A percentile compares a stretch with the other conserved stretches of the same genome.
Evolutionary conservation across 2,329 filamentous ascomycete genomes (phyloP).

Genomic region (Colletotrichum sp.): DNA sequence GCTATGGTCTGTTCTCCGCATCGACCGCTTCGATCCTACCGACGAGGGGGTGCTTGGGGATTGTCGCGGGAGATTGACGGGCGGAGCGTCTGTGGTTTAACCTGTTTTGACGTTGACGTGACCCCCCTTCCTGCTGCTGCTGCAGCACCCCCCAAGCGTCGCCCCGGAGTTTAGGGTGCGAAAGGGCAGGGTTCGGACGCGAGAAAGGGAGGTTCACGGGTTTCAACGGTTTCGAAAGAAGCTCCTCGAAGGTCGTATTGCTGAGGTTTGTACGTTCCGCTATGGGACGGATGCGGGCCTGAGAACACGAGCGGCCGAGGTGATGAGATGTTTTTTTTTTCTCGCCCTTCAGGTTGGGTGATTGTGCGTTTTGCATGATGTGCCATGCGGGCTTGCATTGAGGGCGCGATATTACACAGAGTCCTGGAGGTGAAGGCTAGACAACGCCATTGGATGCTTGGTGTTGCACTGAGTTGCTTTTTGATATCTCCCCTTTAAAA

Average conservation of each 20-base stretch:
- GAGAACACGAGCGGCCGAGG: neutral
- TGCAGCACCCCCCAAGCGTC: neutral
- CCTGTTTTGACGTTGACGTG: conserved; percentile 1
- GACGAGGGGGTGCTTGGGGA: neutral
- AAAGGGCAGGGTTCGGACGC: neutral
- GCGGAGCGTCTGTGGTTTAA: neutral
- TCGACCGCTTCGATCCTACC: neutral
- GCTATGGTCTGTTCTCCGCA: conserved; percentile 2
- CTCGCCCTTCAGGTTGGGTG: neutral
- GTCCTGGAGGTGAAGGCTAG: neutral
- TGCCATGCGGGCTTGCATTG: neutral
- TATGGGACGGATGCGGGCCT: neutral
- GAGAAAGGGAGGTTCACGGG: neutral
- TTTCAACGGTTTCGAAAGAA: conserved; percentile 20
- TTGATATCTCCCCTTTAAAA: neutral
- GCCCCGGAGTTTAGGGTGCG: neutral
- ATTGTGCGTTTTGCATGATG: neutral
- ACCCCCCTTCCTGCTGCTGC: neutral
- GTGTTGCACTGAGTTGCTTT: neutral
- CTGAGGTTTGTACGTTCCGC: neutral
- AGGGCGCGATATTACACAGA: neutral
- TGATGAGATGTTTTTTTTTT: neutral
- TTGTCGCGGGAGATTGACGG: conserved; percentile 17
- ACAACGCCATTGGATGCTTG: neutral
- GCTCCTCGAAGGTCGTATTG: conserved; percentile 6